Evolutionary conservation across 257 asterid genomes (phyloP), one percentile per base, ranked within the genome.

Genomic region (Solanum medicagineum): DNA sequence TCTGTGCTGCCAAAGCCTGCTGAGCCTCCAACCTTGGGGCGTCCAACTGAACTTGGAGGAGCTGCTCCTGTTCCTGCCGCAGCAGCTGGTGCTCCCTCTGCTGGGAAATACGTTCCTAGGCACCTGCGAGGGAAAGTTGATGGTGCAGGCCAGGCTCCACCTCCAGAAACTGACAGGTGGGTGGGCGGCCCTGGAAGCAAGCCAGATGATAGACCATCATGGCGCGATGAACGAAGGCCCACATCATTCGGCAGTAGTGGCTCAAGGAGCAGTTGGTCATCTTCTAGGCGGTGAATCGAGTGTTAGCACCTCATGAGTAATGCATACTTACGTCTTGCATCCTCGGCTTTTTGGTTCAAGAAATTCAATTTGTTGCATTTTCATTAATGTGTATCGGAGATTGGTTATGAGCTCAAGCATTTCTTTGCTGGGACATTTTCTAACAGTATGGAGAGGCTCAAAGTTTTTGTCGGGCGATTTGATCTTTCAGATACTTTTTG

Each of bases 151-250:
- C 90, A 77, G 84, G 87, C 91, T 14, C 88, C 91, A 47, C 91
- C 92, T 59, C 86, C 93, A n/a, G 93, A 92, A 63, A 69, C 93
- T 59, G 95, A 93, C 14, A 90, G 60, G 86, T 90, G 96, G 95
- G 87, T 88, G 95, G 87, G 89, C 0, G 40, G 89, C 8, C 59
- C 85, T 75, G 92, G 92, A 49, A 69, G 79, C 70, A 85, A 87
- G 71, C 24, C 20, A 80, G 93, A 89, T 8, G 89, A 89, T 19
- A 88, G 89, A 68, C 40, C 89, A 74, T 49, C 93, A 83, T 92
- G 95, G 97, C 92, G 94, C 13, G 93, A 89, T 80, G 94, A 89
- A 20, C 90, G 92, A 20, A 88, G 84, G 69, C 88, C 93, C 55
- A 4, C 85, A 45, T 36, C 62, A 65, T 88, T 90, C 45, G 88